Conservation (phyloP, 768 basidiomycete genomes). For the Phanerochaete carnosa region DNA sequence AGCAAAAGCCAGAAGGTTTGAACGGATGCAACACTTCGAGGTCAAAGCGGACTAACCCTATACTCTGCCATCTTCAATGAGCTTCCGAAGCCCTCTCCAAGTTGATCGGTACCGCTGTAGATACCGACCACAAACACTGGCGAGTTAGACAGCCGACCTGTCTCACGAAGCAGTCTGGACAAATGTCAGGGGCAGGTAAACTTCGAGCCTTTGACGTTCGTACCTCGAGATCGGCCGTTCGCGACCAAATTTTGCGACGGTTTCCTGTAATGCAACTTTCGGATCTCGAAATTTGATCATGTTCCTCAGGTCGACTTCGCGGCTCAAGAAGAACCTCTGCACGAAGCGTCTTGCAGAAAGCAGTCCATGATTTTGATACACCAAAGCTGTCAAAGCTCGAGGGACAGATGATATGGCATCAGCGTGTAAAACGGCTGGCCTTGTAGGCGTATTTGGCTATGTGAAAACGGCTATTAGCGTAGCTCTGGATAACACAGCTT, state of each 20-base stretch:
- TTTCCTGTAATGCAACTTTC: conserved; percentile 70
- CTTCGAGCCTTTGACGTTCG: conserved; percentile 14
- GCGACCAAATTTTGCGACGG: conserved; percentile 64
- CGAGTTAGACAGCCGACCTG: conserved; percentile 85
- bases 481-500: background rate
- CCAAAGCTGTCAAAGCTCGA: conserved; percentile 80
- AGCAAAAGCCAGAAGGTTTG: background rate
- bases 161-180: conserved; percentile 81
- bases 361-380: conserved; percentile 87
- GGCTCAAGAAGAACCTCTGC: conserved; percentile 83
- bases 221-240: conserved; percentile 72
- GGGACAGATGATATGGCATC: conserved; percentile 89
- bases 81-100: conserved; percentile 93
- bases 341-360: conserved; percentile 84
- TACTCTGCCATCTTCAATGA: conserved; percentile 95
- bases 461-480: background rate
- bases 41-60: conserved; percentile 49
- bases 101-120: conserved; percentile 76
- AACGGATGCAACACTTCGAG: background rate
- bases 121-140: conserved; percentile 97
- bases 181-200: background rate
- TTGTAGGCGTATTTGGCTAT: conserved; percentile 46
- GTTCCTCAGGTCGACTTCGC: conserved; percentile 74
- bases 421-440: conserved; percentile 61
- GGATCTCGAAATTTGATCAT: conserved; percentile 85